Conservation (phyloP, 2,329 filamentous ascomycete species). For the Cryphonectria japonica region DNA sequence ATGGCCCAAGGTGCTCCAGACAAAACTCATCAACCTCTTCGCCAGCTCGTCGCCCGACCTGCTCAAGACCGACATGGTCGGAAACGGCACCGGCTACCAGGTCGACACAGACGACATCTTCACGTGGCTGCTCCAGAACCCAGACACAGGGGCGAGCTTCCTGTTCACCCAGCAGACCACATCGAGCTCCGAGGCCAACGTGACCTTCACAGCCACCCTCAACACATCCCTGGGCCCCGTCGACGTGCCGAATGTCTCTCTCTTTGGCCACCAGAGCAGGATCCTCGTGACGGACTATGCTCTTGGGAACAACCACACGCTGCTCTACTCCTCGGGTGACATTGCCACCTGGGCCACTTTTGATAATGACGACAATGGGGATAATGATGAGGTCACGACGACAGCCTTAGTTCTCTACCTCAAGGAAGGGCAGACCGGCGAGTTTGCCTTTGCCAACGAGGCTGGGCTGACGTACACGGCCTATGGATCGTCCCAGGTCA, state of each 20-base stretch:
- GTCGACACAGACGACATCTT: conserved; percentile 45
- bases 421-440: conserved; percentile 50
- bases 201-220: conserved; percentile 51
- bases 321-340: conserved; percentile 57
- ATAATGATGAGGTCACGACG: not conserved
- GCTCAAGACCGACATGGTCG: conserved; percentile 56
- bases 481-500: conserved; percentile 45
- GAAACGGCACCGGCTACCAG: conserved; percentile 53
- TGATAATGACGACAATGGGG: conserved; percentile 33
- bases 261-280: conserved; percentile 57
- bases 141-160: conserved; percentile 53
- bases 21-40: conserved; percentile 58
- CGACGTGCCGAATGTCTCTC: conserved; percentile 49
- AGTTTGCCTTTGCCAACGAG: conserved; percentile 52
- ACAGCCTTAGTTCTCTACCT: conserved; percentile 54
- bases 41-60: conserved; percentile 55
- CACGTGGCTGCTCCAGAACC: conserved; percentile 57
- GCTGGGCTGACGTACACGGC: conserved; percentile 43
- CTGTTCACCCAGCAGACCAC: conserved; percentile 52
- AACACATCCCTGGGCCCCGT: conserved; percentile 50
- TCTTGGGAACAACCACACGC: conserved; percentile 46
- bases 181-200: conserved; percentile 48
- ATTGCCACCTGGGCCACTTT: conserved; percentile 53
- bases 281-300: conserved; percentile 58
- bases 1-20: conserved; percentile 56